Percentiles rank a stretch among this genome's conserved stretches.
Evolutionary conservation across 2,329 filamentous ascomycete species (phyloP).

Genomic region (Neonectria magnoliae): DNA sequence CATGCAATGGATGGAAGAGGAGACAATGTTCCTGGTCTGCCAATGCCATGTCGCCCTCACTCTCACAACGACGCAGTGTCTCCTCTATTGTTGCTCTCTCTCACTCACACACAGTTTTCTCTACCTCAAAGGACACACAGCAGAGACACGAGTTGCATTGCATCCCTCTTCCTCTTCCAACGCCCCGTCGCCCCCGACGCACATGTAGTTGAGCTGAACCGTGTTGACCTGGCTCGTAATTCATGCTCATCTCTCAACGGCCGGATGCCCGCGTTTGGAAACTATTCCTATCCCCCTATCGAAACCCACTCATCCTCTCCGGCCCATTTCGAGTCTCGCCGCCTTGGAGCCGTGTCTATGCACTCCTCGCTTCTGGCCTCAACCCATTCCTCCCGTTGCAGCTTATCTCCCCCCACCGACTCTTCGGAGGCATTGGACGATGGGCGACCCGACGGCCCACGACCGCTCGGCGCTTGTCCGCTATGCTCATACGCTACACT

Average conservation of each 20-base stretch:
- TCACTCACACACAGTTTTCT: background rate
- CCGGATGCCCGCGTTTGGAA: background rate
- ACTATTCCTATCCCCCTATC: conserved; percentile 8
- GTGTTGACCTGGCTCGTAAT: conserved; percentile 9
- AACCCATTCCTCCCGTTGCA: conserved; percentile 27
- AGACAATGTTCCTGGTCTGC: background rate
- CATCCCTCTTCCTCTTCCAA: background rate
- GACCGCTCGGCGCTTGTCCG: conserved; percentile 4
- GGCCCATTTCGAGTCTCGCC: background rate
- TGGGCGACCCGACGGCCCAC: conserved; percentile 19
- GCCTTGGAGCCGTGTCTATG: background rate
- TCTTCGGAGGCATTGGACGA: conserved; percentile 15
- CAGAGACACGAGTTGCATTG: conserved; percentile 7
- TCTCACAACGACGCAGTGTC: conserved; percentile 7
- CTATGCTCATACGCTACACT: background rate
- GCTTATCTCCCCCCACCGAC: conserved; percentile 24
- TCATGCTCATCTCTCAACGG: conserved; percentile 2
- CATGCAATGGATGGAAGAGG: background rate
- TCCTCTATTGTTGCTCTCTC: background rate
- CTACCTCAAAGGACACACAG: background rate
- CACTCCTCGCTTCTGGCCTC: conserved; percentile 10
- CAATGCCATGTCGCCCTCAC: background rate
- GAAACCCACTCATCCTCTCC: conserved; percentile 1
- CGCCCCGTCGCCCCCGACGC: background rate
- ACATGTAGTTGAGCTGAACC: conserved; percentile 1